Evolutionary conservation across 768 basidiomycete species (phyloP).

Genomic region (Boletus reticulatus): DNA sequence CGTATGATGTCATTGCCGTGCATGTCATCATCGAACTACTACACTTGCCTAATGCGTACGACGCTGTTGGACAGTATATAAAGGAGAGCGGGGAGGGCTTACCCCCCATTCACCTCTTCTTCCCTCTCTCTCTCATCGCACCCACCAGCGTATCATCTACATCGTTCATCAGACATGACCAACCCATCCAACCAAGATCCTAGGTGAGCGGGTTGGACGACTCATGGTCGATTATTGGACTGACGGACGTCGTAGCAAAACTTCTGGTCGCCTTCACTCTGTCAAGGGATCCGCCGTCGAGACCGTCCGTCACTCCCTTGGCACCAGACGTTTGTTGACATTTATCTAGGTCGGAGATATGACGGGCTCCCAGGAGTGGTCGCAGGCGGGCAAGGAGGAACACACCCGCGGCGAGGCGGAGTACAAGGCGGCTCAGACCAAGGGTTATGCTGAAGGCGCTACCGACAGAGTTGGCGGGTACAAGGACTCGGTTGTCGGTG

Average conservation of each 20-base stretch:
- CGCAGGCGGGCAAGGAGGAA: slow-evolving; percentile 46
- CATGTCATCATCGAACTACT: slow-evolving; percentile 22
- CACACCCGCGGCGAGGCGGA: slow-evolving; percentile 48
- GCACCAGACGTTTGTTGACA: not conserved
- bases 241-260: slow-evolving; percentile 27
- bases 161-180: slow-evolving; percentile 1
- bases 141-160: not conserved
- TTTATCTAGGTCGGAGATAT: slow-evolving; percentile 38
- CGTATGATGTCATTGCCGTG: slow-evolving; percentile 29
- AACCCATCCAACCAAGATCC: slow-evolving; percentile 23
- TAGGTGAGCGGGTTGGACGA: slow-evolving; percentile 19
- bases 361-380: slow-evolving; percentile 43
- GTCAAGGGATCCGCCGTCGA: slow-evolving; percentile 37
- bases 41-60: slow-evolving; percentile 31
- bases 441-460: slow-evolving; percentile 51
- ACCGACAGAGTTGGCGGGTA: slow-evolving; percentile 46
- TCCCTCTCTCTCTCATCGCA: not conserved
- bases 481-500: slow-evolving; percentile 53
- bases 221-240: not conserved
- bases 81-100: not conserved
- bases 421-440: slow-evolving; percentile 44
- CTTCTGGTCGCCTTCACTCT: slow-evolving; percentile 36
- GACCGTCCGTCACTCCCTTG: slow-evolving; percentile 19
- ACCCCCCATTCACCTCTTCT: slow-evolving; percentile 3
- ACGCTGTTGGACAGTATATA: slow-evolving; percentile 25